Evolutionary conservation across 805 yeast genomes (phyloP).

Genomic region (Myxozyma vanderwaltii): DNA sequence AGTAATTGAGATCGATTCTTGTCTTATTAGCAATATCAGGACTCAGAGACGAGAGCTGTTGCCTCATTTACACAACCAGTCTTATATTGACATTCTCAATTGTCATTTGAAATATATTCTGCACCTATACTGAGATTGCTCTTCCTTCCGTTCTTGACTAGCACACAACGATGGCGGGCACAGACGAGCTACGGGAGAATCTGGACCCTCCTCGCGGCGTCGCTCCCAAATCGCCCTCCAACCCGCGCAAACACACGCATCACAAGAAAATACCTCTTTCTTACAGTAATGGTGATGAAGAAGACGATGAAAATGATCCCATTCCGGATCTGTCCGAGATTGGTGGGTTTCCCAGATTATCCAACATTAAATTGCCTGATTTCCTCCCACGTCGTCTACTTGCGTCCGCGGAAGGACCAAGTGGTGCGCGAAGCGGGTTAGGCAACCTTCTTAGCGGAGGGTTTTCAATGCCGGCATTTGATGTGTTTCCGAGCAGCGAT

Average conservation of each 20-base stretch:
- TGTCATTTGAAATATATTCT: too few species aligned
- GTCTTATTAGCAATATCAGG: too few species aligned
- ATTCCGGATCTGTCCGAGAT: conserved; percentile 29
- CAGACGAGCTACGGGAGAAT: neutral
- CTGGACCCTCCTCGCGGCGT: neutral
- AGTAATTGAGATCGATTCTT: too few species aligned
- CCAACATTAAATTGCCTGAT: conserved; percentile 25
- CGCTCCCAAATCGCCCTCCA: neutral
- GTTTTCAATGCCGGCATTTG: neutral
- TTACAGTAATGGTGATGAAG: neutral
- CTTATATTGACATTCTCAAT: neutral
- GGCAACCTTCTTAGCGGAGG: neutral
- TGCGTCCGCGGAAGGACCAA: conserved; percentile 5
- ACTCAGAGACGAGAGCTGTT: too few species aligned
- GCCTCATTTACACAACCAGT: too few species aligned
- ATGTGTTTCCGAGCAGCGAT: neutral
- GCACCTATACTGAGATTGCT: too few species aligned
- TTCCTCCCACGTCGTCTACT: conserved; percentile 21
- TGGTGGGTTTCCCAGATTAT: conserved; percentile 30
- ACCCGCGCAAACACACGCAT: neutral
- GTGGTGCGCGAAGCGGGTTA: conserved; percentile 1
- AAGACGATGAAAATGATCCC: neutral
- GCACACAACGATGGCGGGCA: neutral
- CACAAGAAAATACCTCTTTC: neutral
- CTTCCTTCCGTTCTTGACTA: neutral